Evolutionary conservation across 768 basidiomycete species (phyloP), one percentile per base, ranked within the genome.

Genomic region (Panaeolus papilionaceus): DNA sequence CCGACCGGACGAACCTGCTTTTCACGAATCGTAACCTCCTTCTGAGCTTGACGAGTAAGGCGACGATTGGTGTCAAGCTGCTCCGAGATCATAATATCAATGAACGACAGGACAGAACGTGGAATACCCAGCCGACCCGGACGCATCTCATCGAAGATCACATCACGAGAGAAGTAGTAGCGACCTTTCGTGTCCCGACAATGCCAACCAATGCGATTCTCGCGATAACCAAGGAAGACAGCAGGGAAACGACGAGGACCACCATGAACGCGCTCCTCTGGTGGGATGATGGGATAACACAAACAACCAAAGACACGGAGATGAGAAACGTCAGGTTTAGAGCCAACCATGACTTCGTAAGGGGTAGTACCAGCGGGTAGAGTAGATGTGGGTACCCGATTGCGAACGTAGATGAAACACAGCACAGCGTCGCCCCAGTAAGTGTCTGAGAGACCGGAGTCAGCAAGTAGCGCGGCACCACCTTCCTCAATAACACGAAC

Each of bases 241-340:
- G 71, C 76, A 33, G 74, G 69, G 44, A 66, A 71, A 1, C 45
- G 63, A 2, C 58, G 16, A 1, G 62, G 62, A 26, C 62, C 67
- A 62, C 10, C 49, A 11, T 4, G 14, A n/a, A 20, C 10, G 9
- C 49, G 20, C 20, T 51, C 49, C 26, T 79, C 74, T 0, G 62
- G 28, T n/a, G 78, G 77, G 1, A 70, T 40, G 12, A 67, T 58
- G 1, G 70, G 67, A 61, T 68, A 79, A 45, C 75, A 76, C 7
- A 69, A 66, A 38, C 75, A 76, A 40, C 78, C 76, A 71, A 73
- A 80, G 4, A 78, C 76, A 2, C 73, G 70, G 5, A 78, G 69
- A 38, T 74, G 70, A 0, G 73, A 73, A 1, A 80, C 61, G 45
- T 79, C 71, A 0, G 76, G 78, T 58, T 78, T 77, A 4, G 14